Conservation (phyloP, 768 basidiomycete species). For the Xerocomus potaroensis region DNA sequence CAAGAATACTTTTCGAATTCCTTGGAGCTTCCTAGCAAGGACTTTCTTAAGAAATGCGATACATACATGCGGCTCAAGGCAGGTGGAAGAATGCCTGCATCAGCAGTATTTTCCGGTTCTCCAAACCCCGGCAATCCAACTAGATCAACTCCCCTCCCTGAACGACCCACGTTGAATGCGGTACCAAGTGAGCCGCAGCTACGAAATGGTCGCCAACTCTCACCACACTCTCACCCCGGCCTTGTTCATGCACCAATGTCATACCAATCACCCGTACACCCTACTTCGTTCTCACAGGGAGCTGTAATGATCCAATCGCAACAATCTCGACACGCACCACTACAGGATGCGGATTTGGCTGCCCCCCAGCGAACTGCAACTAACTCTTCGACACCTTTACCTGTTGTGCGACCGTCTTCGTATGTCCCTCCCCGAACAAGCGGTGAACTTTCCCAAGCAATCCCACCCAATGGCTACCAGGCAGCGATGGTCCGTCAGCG, state of each 20-base stretch:
- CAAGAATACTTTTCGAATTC: constrained; percentile 89
- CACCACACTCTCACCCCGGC: constrained; percentile 38
- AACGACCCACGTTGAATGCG: constrained; percentile 42
- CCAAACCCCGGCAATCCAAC: constrained; percentile 19
- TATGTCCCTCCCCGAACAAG: constrained; percentile 45
- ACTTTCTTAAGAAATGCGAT: constrained; percentile 93
- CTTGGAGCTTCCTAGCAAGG: constrained; percentile 88
- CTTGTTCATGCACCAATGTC: constrained; percentile 41
- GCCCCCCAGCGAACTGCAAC: constrained; percentile 37
- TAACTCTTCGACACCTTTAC: constrained; percentile 28
- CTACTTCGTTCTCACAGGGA: constrained; percentile 42
- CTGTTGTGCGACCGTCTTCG: constrained; percentile 48
- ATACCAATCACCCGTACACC: constrained; percentile 43
- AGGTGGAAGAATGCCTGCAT: constrained; percentile 44
- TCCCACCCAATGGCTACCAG: constrained; percentile 43
- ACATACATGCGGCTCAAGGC: constrained; percentile 78
- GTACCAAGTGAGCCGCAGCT: constrained; percentile 36
- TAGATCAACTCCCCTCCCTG: constrained; percentile 36
- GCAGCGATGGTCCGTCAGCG: constrained; percentile 47
- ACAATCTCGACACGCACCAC: constrained; percentile 35
- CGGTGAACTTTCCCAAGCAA: constrained; percentile 38
- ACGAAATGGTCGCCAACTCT: constrained; percentile 38
- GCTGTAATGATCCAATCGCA: constrained; percentile 41
- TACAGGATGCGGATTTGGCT: constrained; percentile 44
- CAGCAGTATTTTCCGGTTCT: constrained; percentile 27